Evolutionary conservation across 345 rosid species (phyloP).

Genomic region (Eucalyptus cloeziana): DNA sequence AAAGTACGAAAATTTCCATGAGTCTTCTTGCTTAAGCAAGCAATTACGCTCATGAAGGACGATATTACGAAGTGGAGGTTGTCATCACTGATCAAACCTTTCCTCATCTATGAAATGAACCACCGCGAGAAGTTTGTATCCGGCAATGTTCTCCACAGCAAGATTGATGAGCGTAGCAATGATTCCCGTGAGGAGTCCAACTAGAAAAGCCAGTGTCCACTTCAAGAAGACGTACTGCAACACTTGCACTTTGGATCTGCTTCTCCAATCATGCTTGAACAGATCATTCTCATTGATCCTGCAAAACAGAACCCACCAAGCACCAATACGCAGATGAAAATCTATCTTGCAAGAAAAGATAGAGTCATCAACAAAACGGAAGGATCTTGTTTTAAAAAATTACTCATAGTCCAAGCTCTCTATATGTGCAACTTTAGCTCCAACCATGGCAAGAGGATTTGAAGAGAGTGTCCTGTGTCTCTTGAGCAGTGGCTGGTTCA

Average conservation of each 20-base stretch:
- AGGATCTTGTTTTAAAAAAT: neutral
- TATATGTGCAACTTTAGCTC: conserved; percentile 74
- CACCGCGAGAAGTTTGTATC: conserved; percentile 79
- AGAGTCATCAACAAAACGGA: neutral
- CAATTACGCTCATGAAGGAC: neutral
- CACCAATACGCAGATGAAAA: neutral
- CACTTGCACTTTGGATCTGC: conserved; percentile 72
- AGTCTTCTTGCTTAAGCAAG: neutral
- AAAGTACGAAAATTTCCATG: neutral
- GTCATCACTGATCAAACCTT: conserved; percentile 20
- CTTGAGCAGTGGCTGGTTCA: conserved; percentile 65
- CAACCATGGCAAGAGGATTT: conserved; percentile 69
- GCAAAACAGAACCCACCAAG: neutral
- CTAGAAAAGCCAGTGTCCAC: conserved; percentile 74
- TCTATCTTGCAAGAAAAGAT: neutral
- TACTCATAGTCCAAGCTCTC: conserved; percentile 95
- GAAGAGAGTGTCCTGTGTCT: conserved; percentile 65
- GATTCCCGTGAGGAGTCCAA: conserved; percentile 77
- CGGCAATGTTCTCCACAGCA: conserved; percentile 85
- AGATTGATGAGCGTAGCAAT: conserved; percentile 81
- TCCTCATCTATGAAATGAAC: conserved; percentile 37
- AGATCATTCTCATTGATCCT: conserved; percentile 91
- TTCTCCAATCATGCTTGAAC: conserved; percentile 96
- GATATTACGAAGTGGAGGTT: neutral
- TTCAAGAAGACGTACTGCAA: conserved; percentile 73